Conservation (phyloP, 2,329 filamentous ascomycete genomes). For the Alternaria brassicicola region DNA sequence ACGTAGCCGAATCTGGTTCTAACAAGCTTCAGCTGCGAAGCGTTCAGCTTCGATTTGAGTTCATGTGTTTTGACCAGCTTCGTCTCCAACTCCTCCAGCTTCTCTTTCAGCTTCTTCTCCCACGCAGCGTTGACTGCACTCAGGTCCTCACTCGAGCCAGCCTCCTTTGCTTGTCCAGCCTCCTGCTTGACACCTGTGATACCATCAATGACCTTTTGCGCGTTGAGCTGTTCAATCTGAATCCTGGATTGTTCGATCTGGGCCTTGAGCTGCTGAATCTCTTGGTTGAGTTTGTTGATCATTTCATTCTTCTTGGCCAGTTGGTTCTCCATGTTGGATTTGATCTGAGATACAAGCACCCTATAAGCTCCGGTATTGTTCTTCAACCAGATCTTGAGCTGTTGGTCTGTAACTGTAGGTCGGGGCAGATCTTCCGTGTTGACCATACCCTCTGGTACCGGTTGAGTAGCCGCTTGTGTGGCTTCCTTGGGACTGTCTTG, state of each 20-base stretch:
- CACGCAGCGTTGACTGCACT: constrained; percentile 42
- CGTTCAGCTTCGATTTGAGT: constrained; percentile 74
- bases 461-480: constrained; percentile 1
- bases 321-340: constrained; percentile 12
- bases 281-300: constrained; percentile 10
- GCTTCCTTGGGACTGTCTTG: constrained; percentile 12
- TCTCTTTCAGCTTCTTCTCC: constrained; percentile 46
- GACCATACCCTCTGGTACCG: constrained; percentile 12
- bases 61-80: constrained; percentile 66
- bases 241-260: constrained; percentile 16
- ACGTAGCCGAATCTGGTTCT: constrained; percentile 79
- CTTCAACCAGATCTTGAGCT: constrained; percentile 17
- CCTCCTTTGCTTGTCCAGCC: constrained; percentile 14
- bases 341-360: constrained; percentile 17
- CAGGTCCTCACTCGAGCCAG: constrained; percentile 25
- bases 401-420: constrained; percentile 14
- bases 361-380: constrained; percentile 9
- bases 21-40: constrained; percentile 63
- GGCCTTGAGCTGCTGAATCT: constrained; percentile 20
- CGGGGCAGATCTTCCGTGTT: constrained; percentile 35
- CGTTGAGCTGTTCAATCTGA: constrained; percentile 18
- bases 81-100: constrained; percentile 46
- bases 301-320: constrained; percentile 1
- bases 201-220: constrained; percentile 16
- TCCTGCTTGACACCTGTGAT: constrained; percentile 19